These are phyloP conservation scores for Lentinula sp. DNA, from an alignment of 768 basidiomycete genomes.

Conservation along the genomic window DNA sequence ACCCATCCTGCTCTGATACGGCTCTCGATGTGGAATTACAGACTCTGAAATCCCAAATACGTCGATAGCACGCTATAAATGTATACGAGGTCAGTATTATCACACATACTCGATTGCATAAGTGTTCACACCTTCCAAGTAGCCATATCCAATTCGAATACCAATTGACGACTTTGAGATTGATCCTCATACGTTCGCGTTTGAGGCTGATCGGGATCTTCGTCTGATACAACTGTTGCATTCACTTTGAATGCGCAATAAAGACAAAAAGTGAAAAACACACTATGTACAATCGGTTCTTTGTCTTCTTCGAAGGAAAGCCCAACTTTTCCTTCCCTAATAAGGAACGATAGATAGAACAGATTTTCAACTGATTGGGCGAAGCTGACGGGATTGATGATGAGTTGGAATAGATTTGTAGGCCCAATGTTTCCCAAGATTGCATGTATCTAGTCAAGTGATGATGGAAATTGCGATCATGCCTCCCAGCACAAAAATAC, in stretches of 20 bases:
- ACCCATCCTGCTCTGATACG: constrained; percentile 48
- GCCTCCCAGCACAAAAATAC: constrained; percentile 15
- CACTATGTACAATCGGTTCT: constrained; percentile 66
- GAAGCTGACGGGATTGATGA: constrained; percentile 87
- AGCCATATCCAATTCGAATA: constrained; percentile 87
- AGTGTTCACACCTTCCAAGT: constrained; percentile 68
- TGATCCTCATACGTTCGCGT: constrained; percentile 22
- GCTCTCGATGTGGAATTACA: constrained; percentile 68
- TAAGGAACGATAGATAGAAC: constrained; percentile 91
- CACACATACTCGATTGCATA: not conserved
- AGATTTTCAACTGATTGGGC: constrained; percentile 95
- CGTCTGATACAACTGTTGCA: not conserved
- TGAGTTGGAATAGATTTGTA: constrained; percentile 80
- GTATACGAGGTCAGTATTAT: not conserved
- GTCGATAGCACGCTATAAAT: constrained; percentile 72
- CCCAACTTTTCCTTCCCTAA: constrained; percentile 77
- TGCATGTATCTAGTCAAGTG: constrained; percentile 35
- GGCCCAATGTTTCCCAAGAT: constrained; percentile 42
- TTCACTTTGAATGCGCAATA: not conserved
- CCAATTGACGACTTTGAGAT: constrained; percentile 71
- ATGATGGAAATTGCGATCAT: not conserved
- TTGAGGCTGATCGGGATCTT: not conserved
- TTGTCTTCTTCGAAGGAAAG: constrained; percentile 62
- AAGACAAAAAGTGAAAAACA: not conserved
- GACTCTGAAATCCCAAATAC: constrained; percentile 76